Conservation (phyloP, 2,329 filamentous ascomycete genomes). For the Achaetomium macrosporum region DNA sequence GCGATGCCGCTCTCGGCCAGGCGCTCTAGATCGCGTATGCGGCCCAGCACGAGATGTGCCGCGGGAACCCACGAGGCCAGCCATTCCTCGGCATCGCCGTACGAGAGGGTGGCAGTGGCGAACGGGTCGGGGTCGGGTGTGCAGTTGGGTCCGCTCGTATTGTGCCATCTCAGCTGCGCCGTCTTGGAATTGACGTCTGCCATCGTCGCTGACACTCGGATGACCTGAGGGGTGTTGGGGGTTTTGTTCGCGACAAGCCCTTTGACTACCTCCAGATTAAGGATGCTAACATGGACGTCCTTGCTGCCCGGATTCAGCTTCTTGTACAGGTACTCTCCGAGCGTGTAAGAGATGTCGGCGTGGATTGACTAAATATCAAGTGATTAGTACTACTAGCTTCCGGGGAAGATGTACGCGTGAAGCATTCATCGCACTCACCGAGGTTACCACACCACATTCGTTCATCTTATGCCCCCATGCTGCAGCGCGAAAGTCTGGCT, state of each 20-base stretch:
- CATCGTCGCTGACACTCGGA: conserved; percentile 28
- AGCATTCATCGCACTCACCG: too few relatives aligned
- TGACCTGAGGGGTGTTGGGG: conserved; percentile 27
- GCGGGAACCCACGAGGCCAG: conserved; percentile 49
- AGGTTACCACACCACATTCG: conserved; percentile 37
- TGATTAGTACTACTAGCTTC: background rate
- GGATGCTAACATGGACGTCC: too few relatives aligned
- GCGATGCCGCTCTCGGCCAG: conserved; percentile 51
- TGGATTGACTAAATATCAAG: conserved; percentile 38
- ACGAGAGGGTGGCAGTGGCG: conserved; percentile 46
- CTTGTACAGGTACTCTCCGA: conserved; percentile 54
- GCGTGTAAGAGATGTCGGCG: conserved; percentile 59
- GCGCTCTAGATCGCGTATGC: conserved; percentile 39
- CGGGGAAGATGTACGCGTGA: too few relatives aligned
- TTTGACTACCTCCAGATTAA: conserved; percentile 34
- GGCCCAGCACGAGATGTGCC: conserved; percentile 50
- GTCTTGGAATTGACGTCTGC: conserved; percentile 41
- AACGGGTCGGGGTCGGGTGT: conserved; percentile 31
- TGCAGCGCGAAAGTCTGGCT: conserved; percentile 33
- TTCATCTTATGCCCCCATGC: conserved; percentile 41
- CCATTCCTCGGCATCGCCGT: conserved; percentile 47
- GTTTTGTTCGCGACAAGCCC: conserved; percentile 31
- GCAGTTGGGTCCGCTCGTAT: conserved; percentile 29
- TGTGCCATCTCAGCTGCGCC: conserved; percentile 39
- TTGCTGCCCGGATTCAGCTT: conserved; percentile 43